Conservation (phyloP, 2,329 filamentous ascomycete species). For the Fusarium sp. region DNA sequence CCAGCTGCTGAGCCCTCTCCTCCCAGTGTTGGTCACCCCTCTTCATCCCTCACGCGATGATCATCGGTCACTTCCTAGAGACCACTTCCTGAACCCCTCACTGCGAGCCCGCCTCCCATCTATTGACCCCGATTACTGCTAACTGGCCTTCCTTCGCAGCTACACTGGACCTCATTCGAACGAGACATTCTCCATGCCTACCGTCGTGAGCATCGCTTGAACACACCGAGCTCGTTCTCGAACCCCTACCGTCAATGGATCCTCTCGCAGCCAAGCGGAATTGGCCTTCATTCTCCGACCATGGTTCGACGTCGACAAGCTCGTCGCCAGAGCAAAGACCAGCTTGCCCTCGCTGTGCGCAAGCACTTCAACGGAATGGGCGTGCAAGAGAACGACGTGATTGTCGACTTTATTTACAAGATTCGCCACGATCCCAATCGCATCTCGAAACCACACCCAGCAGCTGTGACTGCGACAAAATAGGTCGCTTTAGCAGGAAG, state of each 20-base stretch:
- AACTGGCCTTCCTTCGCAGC: conserved; percentile 54
- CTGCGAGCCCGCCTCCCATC: neutral
- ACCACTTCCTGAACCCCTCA: neutral
- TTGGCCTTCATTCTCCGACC: conserved; percentile 82
- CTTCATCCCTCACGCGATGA: conserved; percentile 24
- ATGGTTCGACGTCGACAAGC: conserved; percentile 78
- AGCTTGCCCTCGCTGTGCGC: conserved; percentile 79
- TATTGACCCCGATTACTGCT: conserved; percentile 8
- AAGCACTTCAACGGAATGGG: conserved; percentile 89
- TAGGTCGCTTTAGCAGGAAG: conserved; percentile 22
- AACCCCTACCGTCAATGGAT: conserved; percentile 75
- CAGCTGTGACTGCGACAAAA: conserved; percentile 24
- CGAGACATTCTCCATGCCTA: conserved; percentile 80
- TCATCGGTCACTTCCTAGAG: conserved; percentile 5
- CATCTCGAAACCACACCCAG: conserved; percentile 44
- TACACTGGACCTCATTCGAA: conserved; percentile 79
- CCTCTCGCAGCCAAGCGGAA: conserved; percentile 72
- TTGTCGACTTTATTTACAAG: conserved; percentile 84
- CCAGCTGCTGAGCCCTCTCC: conserved; percentile 50
- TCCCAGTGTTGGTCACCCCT: conserved; percentile 53
- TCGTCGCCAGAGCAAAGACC: conserved; percentile 79
- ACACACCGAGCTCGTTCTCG: conserved; percentile 79
- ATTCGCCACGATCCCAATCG: conserved; percentile 60
- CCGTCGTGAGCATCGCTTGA: conserved; percentile 80
- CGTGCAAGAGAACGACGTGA: conserved; percentile 86